Evolutionary conservation across 2,329 filamentous ascomycete species (phyloP), one percentile per base, ranked within the genome.

Genomic region (Aureobasidium leucospermi): DNA sequence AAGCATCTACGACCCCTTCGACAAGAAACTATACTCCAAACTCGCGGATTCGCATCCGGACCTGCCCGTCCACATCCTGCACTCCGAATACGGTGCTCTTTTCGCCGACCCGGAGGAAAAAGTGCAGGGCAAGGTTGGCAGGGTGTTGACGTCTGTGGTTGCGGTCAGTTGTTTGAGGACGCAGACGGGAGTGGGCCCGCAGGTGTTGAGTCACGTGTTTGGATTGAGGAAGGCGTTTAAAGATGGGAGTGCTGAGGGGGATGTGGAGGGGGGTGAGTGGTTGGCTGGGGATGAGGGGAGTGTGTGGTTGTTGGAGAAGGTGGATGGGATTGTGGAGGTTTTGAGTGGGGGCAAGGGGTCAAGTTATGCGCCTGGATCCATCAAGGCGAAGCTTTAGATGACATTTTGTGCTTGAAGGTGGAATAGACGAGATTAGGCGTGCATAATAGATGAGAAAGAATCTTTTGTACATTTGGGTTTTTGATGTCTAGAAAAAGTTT

Each of bases 131-230:
- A 81, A 78, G 16, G 81, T 89, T 0, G 90, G 90, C 0, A 75
- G 90, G 0, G 81, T 89, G 0, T 74, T 90, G 63, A 94, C 89
- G 0, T 87, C 83, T 58, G 72, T 94, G 11, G 79, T 91, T 4
- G 90, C 87, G 0, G 80, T 95, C 32, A 79, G 88, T 5, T 91
- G 88, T 67, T 71, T 95, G 70, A 76, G 90, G 3, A 82, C 89
- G 46, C 90, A 94, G 78, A 88, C 87, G 9, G 90, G 90, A 0
- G 90, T 94, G 0, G 90, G 85, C 0, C 90, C 89, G 1, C 90
- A 94, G 77, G 88, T 95, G 11, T 74, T 88, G 16, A 90, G 86
- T 65, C 90, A 95, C 73, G 79, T 94, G 0, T 93, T 91, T 74
- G 90, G 90, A 0, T 69, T 95, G 73, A 75, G 87, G 61, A 94